These are phyloP conservation scores for Ilex asprella DNA, from an alignment of 257 asterid genomes.

Conservation along the genomic window DNA sequence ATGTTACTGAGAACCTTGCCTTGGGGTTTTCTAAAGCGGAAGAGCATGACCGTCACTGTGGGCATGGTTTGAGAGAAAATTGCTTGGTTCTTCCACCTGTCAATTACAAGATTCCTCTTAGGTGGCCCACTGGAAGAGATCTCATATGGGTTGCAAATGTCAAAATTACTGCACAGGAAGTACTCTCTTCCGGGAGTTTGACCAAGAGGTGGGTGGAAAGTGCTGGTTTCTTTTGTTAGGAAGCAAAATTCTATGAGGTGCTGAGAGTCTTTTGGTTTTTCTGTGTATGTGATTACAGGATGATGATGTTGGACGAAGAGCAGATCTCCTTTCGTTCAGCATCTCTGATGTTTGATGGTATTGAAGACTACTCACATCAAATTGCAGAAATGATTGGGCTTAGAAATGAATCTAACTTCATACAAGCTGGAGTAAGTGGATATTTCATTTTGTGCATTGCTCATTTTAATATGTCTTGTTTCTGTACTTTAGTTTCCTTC, in stretches of 20 bases:
- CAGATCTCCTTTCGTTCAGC: constrained; percentile 93
- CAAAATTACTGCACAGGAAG: constrained; percentile 96
- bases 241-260: not conserved
- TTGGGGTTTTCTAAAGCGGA: constrained; percentile 59
- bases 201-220: constrained; percentile 69
- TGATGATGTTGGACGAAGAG: constrained; percentile 99
- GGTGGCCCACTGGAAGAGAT: constrained; percentile 96
- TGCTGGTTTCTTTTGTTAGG: constrained; percentile 13
- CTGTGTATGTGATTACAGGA: constrained; percentile 35
- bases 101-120: constrained; percentile 74
- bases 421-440: constrained; percentile 84
- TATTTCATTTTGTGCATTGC: not conserved
- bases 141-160: constrained; percentile 98
- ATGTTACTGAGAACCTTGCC: constrained; percentile 69
- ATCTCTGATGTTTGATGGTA: constrained; percentile 73
- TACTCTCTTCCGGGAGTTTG: constrained; percentile 87
- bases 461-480: not conserved
- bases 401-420: constrained; percentile 75
- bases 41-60: constrained; percentile 67
- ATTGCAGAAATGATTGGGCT: constrained; percentile 95
- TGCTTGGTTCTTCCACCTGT: constrained; percentile 88
- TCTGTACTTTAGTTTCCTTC: not conserved
- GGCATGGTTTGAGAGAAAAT: constrained; percentile 39
- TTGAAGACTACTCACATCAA: constrained; percentile 97
- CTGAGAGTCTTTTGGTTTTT: constrained; percentile 5